Evolutionary conservation across 2,329 filamentous ascomycete species (phyloP), one percentile per base, ranked within the genome.

Genomic region (Tolypocladium sp.): DNA sequence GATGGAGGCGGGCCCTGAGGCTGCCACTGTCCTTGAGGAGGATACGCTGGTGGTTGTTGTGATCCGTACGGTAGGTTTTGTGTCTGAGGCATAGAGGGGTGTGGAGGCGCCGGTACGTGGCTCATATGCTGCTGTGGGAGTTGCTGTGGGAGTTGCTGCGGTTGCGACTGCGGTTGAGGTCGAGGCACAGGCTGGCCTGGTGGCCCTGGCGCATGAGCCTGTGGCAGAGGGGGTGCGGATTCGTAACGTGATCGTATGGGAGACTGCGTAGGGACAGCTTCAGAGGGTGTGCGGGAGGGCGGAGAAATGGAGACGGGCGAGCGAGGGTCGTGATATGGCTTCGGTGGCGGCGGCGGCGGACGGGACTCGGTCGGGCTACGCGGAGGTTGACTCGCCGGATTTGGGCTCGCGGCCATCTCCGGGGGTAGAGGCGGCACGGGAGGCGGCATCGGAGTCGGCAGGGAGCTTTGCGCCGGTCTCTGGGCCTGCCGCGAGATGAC

Each of bases 381-480:
- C 51, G 68, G 77, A 57, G 66, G 59, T 53, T 69, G 72, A 37
- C 66, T 70, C 4, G 69, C 64, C n/a, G 76, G 73, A 35, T 72
- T 73, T 57, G 77, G 73, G 38, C 72, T 73, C 58, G 77, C 73
- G 53, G 78, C 75, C 60, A 88, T 76, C 66, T 88, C 86, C 33
- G 85, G 84, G 10, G 89, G 90, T 22, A 89, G 77, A 58, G 89
- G 89, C 60, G 89, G 89, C n/a, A 89, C 73, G 15, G 87, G 86
- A 38, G 89, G 88, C 55, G 86, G 85, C 59, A 78, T 76, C 35
- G 69, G 76, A 54, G 70, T 62, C 22, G 66, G 62, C 58, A 63
- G 64, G 40, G 64, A 41, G 22, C 54, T 59, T 33, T 72, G 71
- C 27, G 73, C 70, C n/a, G 74, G 68, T 17, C 72, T 72, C 52